Base-by-base conservation (phyloP, 257 asterid species). In the Osmanthus fragrans region DNA sequence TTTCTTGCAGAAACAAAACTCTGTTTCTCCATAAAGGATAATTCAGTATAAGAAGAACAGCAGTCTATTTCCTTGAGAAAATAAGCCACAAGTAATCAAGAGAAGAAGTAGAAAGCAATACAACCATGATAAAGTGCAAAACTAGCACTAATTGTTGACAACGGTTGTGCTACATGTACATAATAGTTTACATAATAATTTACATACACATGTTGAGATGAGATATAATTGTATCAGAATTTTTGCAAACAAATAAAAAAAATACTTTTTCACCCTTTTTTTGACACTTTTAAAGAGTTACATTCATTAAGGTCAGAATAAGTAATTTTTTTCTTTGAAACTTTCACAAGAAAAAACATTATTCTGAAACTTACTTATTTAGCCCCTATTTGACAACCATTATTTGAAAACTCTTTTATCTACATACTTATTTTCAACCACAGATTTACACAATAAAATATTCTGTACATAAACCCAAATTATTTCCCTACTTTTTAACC, bases 101-200 rank as follows among this genome's bases (percentile, higher is more conserved):
- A 74, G 80, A 70, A 58, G 80, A 58, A 56, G 69, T 16, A 76
- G n/a, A 71, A 58, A 64, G 45, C 36, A 16, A 76, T 68, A 66
- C 40, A 63, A 64, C 45, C 72, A 73, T 34, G 25, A 21, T 13
- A 29, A 42, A n/a, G 27, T 15, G 19, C n/a, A 60, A 30, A 47
- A 77, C 12, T 33, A 67, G 77, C 71, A 73, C 67, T 69, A 25
- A n/a, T 6, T 10, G 71, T 66, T 23, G 33, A 60, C 9, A 7
- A 36, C 11, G 11, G 2, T 37, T 37, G 40, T 37, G 2, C 2
- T 7, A 37, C 11, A 7, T 37, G 11, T 7, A 37, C 40, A 37
- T 37, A 37, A 37, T 37, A 37, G 2, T 37, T 37, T 37, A 37
- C 2, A 7, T 5, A 37, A 7, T 6, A 1, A 36, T 37, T 37